These are phyloP conservation scores for Xylaria telfairii DNA, from an alignment of 495 filamentous ascomycete genomes.

Conservation along the genomic window DNA sequence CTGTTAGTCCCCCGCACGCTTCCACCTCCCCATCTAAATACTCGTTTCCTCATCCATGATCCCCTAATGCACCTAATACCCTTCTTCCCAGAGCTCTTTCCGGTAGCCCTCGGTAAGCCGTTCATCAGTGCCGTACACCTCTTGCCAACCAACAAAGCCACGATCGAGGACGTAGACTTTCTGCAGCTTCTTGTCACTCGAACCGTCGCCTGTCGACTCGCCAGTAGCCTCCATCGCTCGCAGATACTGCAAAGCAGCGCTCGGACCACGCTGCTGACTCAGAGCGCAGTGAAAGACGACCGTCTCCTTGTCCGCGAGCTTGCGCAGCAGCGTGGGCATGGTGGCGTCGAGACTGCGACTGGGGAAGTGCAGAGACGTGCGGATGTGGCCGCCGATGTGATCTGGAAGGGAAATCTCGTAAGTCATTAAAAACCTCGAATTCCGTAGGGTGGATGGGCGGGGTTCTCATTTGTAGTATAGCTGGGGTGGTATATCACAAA, in stretches of 20 bases:
- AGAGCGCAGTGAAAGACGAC: constrained; percentile 97
- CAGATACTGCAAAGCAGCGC: constrained; percentile 72
- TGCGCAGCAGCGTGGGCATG: constrained; percentile 81
- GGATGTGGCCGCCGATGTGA: constrained; percentile 93
- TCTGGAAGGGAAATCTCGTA: constrained; percentile 54
- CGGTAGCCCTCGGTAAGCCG: constrained; percentile 84
- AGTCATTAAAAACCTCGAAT: background rate
- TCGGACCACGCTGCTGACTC: constrained; percentile 83
- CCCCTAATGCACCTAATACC: constrained; percentile 44
- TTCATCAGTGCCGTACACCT: constrained; percentile 80
- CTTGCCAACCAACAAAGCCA: constrained; percentile 93
- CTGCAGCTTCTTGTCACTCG: constrained; percentile 53
- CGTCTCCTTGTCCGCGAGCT: constrained; percentile 75
- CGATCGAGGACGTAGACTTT: constrained; percentile 82
- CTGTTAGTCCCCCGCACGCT: too few species aligned
- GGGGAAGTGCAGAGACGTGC: constrained; percentile 74
- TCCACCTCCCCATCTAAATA: too few species aligned
- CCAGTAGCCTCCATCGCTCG: constrained; percentile 61
- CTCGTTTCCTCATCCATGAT: too few species aligned
- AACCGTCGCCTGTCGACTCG: constrained; percentile 24
- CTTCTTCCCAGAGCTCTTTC: constrained; percentile 84
- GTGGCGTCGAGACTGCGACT: constrained; percentile 72
- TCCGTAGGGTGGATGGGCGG: background rate
- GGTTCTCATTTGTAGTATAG: background rate
- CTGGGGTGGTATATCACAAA: background rate